phyloP scores from a whole-genome alignment of 163 green algal species.

The Scenedesmus sp. region DNA sequence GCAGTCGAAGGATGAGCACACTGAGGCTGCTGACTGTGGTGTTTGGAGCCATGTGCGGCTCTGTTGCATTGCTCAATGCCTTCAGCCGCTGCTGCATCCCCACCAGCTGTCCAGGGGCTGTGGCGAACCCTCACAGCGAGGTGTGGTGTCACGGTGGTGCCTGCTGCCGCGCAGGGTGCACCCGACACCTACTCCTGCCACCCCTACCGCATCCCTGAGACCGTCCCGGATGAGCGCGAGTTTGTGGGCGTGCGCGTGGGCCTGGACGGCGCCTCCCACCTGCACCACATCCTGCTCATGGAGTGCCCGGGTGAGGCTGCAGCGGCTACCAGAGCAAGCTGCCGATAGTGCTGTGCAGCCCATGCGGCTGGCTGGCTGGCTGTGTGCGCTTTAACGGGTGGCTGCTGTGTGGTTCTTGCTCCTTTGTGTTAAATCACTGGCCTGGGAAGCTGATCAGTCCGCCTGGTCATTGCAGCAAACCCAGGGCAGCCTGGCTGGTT shows the following conservation, averaged over 20 bases:
- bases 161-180: neutral
- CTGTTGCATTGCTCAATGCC: neutral
- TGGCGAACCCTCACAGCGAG: neutral
- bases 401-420: too few relatives aligned
- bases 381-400: too few relatives aligned
- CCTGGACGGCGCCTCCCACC: constrained; percentile 5
- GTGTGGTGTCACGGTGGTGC: neutral
- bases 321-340: too few relatives aligned
- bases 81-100: neutral
- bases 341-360: neutral
- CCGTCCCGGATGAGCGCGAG: constrained; percentile 8
- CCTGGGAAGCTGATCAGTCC: too few relatives aligned
- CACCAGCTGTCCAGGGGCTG: neutral
- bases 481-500: neutral
- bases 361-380: too few relatives aligned
- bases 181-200: constrained; percentile 40
- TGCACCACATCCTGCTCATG: constrained; percentile 48
- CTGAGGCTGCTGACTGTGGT: too few relatives aligned
- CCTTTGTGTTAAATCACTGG: too few relatives aligned
- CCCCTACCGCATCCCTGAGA: constrained; percentile 8
- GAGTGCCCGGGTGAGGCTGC: constrained; percentile 26
- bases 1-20: too few relatives aligned
- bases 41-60: too few relatives aligned
- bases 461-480: too few relatives aligned
- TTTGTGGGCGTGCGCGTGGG: constrained; percentile 37